Conservation (phyloP, 2,329 filamentous ascomycete genomes). For the Sporothrix schenckii region DNA sequence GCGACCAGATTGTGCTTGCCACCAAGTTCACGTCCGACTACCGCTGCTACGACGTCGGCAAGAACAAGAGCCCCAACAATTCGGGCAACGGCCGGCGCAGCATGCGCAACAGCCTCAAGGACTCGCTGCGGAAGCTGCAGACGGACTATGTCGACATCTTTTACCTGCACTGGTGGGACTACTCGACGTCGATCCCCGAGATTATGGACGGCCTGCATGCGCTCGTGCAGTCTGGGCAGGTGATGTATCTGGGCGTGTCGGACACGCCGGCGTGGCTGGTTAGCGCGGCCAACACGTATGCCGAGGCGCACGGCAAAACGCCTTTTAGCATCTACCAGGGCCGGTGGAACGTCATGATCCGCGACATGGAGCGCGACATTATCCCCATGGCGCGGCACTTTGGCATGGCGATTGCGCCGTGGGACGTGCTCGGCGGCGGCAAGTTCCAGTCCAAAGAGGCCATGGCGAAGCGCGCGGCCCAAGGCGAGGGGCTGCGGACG, state of each 20-base stretch:
- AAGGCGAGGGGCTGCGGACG: constrained; percentile 48
- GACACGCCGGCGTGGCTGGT: constrained; percentile 50
- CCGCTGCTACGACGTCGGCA: constrained; percentile 45
- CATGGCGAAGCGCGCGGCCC: constrained; percentile 38
- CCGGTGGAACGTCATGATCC: constrained; percentile 43
- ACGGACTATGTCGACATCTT: constrained; percentile 52
- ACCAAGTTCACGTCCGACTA: constrained; percentile 60
- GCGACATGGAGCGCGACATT: constrained; percentile 47
- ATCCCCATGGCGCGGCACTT: constrained; percentile 49
- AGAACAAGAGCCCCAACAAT: constrained; percentile 47
- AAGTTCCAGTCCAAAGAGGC: constrained; percentile 50
- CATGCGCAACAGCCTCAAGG: constrained; percentile 49
- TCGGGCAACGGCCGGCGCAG: constrained; percentile 50
- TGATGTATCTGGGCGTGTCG: constrained; percentile 49
- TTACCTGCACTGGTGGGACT: constrained; percentile 53
- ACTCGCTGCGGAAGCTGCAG: constrained; percentile 51
- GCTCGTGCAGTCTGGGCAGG: constrained; percentile 48
- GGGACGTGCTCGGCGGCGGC: constrained; percentile 61
- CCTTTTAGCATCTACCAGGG: constrained; percentile 49
- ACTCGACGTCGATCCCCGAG: constrained; percentile 48
- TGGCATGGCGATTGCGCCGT: constrained; percentile 60
- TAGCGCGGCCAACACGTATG: constrained; percentile 46
- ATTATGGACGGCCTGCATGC: constrained; percentile 49
- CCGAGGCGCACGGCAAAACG: constrained; percentile 43
- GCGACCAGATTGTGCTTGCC: constrained; percentile 58